phyloP scores from a whole-genome alignment of 495 filamentous ascomycete species.

The Tetracladium setigerum region DNA sequence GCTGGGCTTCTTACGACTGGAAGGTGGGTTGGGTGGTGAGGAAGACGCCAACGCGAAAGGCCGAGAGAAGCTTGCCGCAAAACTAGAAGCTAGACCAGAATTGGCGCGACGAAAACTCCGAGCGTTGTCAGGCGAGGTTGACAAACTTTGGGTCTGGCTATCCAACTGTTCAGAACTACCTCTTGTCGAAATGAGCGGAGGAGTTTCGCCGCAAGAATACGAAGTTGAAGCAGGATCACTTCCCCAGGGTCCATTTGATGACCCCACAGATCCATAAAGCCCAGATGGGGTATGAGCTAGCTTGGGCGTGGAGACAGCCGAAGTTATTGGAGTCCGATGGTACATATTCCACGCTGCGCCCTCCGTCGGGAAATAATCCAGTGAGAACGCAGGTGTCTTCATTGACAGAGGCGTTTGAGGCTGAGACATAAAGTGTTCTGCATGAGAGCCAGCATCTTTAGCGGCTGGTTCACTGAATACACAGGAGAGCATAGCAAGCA shows the following conservation, averaged over 20 bases:
- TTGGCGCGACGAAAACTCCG: constrained; percentile 41
- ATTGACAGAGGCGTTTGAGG: constrained; percentile 52
- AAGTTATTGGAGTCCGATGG: constrained; percentile 36
- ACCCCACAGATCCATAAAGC: constrained; percentile 52
- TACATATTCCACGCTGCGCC: constrained; percentile 48
- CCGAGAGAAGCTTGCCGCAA: constrained; percentile 65
- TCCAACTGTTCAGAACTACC: constrained; percentile 16
- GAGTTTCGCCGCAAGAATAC: constrained; percentile 58
- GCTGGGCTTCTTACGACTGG: constrained; percentile 60
- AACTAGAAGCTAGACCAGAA: constrained; percentile 52
- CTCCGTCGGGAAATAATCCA: constrained; percentile 61
- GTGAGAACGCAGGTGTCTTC: constrained; percentile 57
- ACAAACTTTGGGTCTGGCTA: constrained; percentile 35
- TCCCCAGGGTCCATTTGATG: constrained; percentile 44
- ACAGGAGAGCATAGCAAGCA: constrained; percentile 92
- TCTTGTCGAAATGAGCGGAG: constrained; percentile 38
- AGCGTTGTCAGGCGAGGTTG: constrained; percentile 64
- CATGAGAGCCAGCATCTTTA: constrained; percentile 39
- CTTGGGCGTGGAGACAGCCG: constrained; percentile 50
- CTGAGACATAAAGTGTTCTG: constrained; percentile 35
- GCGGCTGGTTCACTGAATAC: constrained; percentile 63
- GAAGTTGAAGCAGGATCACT: constrained; percentile 43
- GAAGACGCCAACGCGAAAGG: constrained; percentile 63
- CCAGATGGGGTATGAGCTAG: constrained; percentile 46
- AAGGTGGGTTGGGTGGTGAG: constrained; percentile 43